Conservation (phyloP, 2,329 filamentous ascomycete species). For the Dothideomycetes sp. region DNA sequence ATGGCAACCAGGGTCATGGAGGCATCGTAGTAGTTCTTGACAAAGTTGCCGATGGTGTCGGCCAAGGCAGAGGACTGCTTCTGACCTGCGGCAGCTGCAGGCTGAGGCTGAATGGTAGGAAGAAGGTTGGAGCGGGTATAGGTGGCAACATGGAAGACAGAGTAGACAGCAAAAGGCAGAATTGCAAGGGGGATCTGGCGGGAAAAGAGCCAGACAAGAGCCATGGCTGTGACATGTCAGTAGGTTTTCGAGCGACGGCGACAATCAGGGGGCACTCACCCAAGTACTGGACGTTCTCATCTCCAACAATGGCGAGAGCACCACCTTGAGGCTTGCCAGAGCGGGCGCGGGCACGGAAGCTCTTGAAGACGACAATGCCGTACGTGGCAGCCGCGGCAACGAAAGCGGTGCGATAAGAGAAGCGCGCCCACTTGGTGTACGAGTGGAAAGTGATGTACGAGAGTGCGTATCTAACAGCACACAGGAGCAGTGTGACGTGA, state of each 20-base stretch:
- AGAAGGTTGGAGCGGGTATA: conserved; percentile 92
- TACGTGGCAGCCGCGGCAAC: conserved; percentile 83
- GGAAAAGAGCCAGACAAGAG: conserved; percentile 85
- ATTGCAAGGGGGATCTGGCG: conserved; percentile 84
- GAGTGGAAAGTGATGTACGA: conserved; percentile 87
- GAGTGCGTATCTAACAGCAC: conserved; percentile 69
- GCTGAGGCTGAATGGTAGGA: conserved; percentile 66
- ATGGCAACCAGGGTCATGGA: conserved; percentile 88
- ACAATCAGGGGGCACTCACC: too few relatives aligned
- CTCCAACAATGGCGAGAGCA: conserved; percentile 56
- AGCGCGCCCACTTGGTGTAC: conserved; percentile 62
- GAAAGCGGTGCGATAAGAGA: conserved; percentile 86
- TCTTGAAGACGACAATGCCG: conserved; percentile 98
- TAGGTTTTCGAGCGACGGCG: too few relatives aligned
- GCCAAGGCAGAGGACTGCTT: conserved; percentile 55
- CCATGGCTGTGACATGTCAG: too few relatives aligned
- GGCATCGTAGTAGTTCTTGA: conserved; percentile 94
- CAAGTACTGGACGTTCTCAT: conserved; percentile 98
- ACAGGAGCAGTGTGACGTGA: conserved; percentile 75
- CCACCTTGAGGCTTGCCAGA: conserved; percentile 52
- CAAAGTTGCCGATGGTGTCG: conserved; percentile 80
- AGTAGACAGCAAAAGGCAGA: conserved; percentile 92
- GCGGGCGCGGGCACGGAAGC: conserved; percentile 75
- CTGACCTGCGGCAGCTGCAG: conserved; percentile 43
- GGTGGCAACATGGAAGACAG: conserved; percentile 94